A percentile compares a stretch with the other conserved stretches of the same genome.
Evolutionary conservation across 371 early-diverging fungal genomes (phyloP).

Genomic region (Mucor irregularis): DNA sequence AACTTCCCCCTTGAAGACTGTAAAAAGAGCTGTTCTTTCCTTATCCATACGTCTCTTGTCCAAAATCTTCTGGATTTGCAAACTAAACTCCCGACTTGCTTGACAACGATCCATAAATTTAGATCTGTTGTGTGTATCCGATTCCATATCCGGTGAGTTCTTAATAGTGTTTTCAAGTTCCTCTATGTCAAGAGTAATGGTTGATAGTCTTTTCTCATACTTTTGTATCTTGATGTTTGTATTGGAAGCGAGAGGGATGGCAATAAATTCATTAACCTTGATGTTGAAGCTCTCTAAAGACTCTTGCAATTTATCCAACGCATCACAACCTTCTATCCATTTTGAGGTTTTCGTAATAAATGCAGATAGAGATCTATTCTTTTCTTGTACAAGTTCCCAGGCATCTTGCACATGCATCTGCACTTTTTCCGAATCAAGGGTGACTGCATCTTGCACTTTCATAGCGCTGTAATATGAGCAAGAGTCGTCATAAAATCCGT

Average conservation of each 20-base stretch:
- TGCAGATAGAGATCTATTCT: constrained; percentile 8
- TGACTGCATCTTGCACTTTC: constrained; percentile 25
- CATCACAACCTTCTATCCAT: constrained; percentile 27
- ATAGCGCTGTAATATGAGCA: constrained; percentile 38
- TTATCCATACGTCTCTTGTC: constrained; percentile 24
- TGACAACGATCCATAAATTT: constrained; percentile 20
- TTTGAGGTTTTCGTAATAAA: constrained; percentile 20
- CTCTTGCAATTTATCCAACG: constrained; percentile 19
- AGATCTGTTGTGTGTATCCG: constrained; percentile 18
- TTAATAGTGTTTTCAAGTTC: constrained; percentile 24
- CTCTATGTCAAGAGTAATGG: constrained; percentile 14
- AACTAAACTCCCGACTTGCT: background rate
- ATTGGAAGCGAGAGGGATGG: background rate
- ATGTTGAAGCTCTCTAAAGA: constrained; percentile 4
- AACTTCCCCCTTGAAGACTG: constrained; percentile 19
- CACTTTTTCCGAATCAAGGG: constrained; percentile 13
- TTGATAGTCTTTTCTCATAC: constrained; percentile 13
- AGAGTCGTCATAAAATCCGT: constrained; percentile 47
- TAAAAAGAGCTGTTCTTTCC: constrained; percentile 26
- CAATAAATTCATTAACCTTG: constrained; percentile 12
- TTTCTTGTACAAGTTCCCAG: constrained; percentile 16
- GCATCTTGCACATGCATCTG: constrained; percentile 27
- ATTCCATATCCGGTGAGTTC: constrained; percentile 13
- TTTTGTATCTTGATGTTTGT: constrained; percentile 19
- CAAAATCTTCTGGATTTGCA: constrained; percentile 13